Evolutionary conservation across 2,329 filamentous ascomycete genomes (phyloP), one percentile per base, ranked within the genome.

Genomic region (Zalaria sp.): DNA sequence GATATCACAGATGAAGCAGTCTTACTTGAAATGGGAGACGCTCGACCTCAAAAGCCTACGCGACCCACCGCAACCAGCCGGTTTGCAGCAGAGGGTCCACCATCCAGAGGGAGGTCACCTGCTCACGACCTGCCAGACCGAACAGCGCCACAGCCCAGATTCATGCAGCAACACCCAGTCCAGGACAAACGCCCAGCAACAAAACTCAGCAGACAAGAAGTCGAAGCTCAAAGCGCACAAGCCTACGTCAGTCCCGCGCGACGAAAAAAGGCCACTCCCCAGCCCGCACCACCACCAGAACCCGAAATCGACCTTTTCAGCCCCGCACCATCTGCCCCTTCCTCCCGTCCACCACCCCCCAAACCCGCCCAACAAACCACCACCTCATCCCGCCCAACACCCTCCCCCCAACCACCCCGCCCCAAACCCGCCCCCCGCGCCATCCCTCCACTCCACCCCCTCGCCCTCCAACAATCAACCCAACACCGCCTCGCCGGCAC

Each of bases 201-300:
- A 71, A 79, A 81, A 42, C 67, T 94, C 8, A 83, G 73, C 46
- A 79, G 82, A 49, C 74, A 86, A 54, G 75, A 75, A 0, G 71
- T 81, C 7, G 87, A 94, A 55, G 82, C 93, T 47, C 80, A 94
- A 57, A 79, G 75, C 38, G 73, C 83, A 9, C 79, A 93, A 51
- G 83, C 81, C 27, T 95, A 96, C 58, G 72, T 95, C 43, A 95
- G 88, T 57, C 84, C 87, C 38, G 83, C 83, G 25, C 74, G 87
- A 50, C 75, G 87, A 54, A 89, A 81, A 60, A 85, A 81, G 58
- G 61, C 76, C 2, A 69, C 72, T 6, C 72, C 66, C n/a, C 47
- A 52, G 32, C 51, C 53, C 5, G 50, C 52, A 40, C 45, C 53
- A 18, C 32, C 46, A 25, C 49, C 50, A 5, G 53, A 57, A 38